A percentile compares a stretch with the other conserved stretches of the same genome.
phyloP scores from a whole-genome alignment of 2,329 filamentous ascomycete genomes.

The Geosmithia flava region DNA sequence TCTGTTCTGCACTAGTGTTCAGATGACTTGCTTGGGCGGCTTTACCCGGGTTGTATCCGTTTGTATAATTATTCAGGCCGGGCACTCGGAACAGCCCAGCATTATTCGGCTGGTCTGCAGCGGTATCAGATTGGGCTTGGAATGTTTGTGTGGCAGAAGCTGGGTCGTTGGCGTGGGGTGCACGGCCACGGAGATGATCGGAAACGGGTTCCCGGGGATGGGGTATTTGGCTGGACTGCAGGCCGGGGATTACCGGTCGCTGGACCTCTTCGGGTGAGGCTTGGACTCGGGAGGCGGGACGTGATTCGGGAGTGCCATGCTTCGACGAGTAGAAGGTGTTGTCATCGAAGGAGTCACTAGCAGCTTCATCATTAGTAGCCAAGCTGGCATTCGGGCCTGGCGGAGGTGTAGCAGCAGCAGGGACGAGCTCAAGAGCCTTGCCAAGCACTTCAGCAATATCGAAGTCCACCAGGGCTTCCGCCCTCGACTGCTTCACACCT shows the following conservation, averaged over 20 bases:
- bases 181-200: not conserved
- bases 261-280: constrained; percentile 23
- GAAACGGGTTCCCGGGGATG: constrained; percentile 1
- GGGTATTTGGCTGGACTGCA: not conserved
- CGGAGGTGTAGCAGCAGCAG: constrained; percentile 55
- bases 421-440: constrained; percentile 59
- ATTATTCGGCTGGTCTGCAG: not conserved
- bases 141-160: not conserved
- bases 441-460: constrained; percentile 62
- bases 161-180: constrained; percentile 4
- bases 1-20: constrained; percentile 25
- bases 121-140: not conserved
- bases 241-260: not conserved
- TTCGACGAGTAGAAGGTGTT: constrained; percentile 95
- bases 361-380: constrained; percentile 42
- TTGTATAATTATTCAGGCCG: constrained; percentile 16
- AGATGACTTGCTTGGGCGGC: constrained; percentile 5
- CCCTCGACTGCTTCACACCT: constrained; percentile 28
- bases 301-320: constrained; percentile 61
- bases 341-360: constrained; percentile 78
- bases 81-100: constrained; percentile 10
- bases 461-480: constrained; percentile 50
- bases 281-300: constrained; percentile 34
- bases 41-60: constrained; percentile 3
- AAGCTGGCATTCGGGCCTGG: constrained; percentile 42